These are phyloP conservation scores for Paraphoma sp. DNA, from an alignment of 2,329 filamentous ascomycete species.

Conservation along the genomic window DNA sequence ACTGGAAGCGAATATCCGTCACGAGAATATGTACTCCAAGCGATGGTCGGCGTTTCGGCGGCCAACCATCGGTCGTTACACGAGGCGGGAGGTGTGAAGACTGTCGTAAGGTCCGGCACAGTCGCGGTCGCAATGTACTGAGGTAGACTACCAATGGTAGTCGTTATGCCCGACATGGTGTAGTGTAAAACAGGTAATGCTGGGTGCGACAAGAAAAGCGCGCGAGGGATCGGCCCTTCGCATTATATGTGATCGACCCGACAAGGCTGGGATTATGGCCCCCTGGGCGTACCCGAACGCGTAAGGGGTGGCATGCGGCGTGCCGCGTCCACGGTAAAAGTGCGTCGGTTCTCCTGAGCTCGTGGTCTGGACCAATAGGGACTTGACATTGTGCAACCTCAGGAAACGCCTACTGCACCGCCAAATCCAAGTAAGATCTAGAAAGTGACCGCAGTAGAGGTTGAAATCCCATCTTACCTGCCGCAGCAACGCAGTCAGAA, in stretches of 20 bases:
- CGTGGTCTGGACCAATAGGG: not conserved
- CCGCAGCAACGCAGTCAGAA: not conserved
- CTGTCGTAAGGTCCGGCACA: slow-evolving; percentile 2
- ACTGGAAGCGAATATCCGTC: slow-evolving; percentile 4
- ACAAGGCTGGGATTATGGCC: not conserved
- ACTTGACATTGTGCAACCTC: not conserved
- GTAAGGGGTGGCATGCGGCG: not conserved
- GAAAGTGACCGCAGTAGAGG: not conserved
- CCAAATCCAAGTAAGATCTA: not conserved
- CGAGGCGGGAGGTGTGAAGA: slow-evolving; percentile 6
- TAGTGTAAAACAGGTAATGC: not conserved
- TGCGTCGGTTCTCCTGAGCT: not conserved
- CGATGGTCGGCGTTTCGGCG: not conserved
- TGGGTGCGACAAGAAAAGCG: not conserved
- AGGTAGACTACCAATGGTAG: slow-evolving; percentile 4
- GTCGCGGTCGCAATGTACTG: slow-evolving; percentile 6
- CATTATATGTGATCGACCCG: slow-evolving; percentile 1
- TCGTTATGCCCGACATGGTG: slow-evolving; percentile 3
- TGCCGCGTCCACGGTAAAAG: not conserved
- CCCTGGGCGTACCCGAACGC: not conserved
- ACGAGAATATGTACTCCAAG: slow-evolving; percentile 6
- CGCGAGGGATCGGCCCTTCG: not conserved
- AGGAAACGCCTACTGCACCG: not conserved
- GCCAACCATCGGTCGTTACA: slow-evolving; percentile 4
- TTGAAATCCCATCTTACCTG: not conserved